Percentiles rank a stretch among this genome's conserved stretches.
Evolutionary conservation across 2,329 filamentous ascomycete species (phyloP).

Genomic region (Penicillium sp.): DNA sequence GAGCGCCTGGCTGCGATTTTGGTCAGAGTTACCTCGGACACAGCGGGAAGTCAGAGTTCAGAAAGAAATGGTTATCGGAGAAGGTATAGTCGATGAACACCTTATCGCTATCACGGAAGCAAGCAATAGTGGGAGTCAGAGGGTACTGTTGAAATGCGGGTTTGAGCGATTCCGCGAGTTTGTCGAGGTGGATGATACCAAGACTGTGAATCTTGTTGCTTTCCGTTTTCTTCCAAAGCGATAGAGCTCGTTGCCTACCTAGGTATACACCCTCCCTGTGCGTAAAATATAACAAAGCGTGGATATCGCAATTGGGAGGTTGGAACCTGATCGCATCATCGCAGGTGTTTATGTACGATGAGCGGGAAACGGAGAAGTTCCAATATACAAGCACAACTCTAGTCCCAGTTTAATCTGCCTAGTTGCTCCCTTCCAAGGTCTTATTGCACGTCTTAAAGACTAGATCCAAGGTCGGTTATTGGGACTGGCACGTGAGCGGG

Average conservation of each 20-base stretch:
- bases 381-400: not conserved
- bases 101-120: constrained; percentile 11
- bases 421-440: not conserved
- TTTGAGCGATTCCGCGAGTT: constrained; percentile 10
- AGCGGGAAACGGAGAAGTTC: not conserved
- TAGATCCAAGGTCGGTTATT: not conserved
- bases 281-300: not conserved
- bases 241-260: not conserved
- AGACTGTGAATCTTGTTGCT: constrained; percentile 5
- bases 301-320: not conserved
- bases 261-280: not conserved
- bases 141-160: constrained; percentile 7
- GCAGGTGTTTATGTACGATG: not conserved
- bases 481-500: constrained; percentile 1
- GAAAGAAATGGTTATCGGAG: constrained; percentile 7
- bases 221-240: constrained; percentile 6
- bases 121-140: constrained; percentile 8
- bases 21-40: constrained; percentile 5
- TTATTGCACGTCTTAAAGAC: too few relatives aligned
- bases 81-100: constrained; percentile 2
- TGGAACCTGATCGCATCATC: not conserved
- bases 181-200: constrained; percentile 3
- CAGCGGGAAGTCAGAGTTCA: constrained; percentile 5
- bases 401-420: not conserved
- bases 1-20: constrained; percentile 7